Evolutionary conservation across 1,139 yeast species (phyloP).

Genomic region (Yarrowia galli): DNA sequence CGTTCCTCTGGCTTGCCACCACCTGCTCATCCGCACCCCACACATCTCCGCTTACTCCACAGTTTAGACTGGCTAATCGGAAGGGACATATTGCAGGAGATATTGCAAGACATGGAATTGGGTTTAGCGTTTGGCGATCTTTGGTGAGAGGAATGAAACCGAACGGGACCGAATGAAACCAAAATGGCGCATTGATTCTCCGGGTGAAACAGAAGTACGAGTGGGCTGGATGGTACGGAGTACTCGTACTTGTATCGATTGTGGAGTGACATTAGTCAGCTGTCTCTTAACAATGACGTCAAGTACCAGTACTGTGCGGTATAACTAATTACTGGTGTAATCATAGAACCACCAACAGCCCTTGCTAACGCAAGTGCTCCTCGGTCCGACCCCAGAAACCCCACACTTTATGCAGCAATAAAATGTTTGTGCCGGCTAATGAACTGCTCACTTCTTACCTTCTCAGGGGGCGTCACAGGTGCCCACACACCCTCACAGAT

Average conservation of each 20-base stretch:
- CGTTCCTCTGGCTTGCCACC: too few relatives aligned
- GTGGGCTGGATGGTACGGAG: too few relatives aligned
- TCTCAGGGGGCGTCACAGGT: too few relatives aligned
- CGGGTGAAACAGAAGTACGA: not conserved
- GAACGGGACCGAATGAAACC: not conserved
- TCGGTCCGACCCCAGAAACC: not conserved
- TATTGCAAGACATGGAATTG: constrained; percentile 1
- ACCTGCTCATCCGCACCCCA: not conserved
- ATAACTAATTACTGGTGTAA: not conserved
- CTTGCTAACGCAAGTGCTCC: too few relatives aligned
- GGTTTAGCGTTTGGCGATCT: not conserved
- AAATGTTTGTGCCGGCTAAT: not conserved
- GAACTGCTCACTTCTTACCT: too few relatives aligned
- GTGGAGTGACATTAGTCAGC: too few relatives aligned
- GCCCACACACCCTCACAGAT: too few relatives aligned
- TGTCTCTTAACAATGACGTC: too few relatives aligned
- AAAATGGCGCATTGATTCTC: not conserved
- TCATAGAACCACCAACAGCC: too few relatives aligned
- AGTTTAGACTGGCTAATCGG: constrained; percentile 9
- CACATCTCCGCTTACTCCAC: not conserved
- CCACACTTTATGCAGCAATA: constrained; percentile 9
- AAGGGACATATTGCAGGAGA: not conserved
- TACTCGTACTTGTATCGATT: too few relatives aligned
- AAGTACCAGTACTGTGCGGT: too few relatives aligned
- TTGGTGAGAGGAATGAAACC: not conserved